These are phyloP conservation scores for Solanum acaule DNA, from an alignment of 257 asterid genomes.

Conservation along the genomic window DNA sequence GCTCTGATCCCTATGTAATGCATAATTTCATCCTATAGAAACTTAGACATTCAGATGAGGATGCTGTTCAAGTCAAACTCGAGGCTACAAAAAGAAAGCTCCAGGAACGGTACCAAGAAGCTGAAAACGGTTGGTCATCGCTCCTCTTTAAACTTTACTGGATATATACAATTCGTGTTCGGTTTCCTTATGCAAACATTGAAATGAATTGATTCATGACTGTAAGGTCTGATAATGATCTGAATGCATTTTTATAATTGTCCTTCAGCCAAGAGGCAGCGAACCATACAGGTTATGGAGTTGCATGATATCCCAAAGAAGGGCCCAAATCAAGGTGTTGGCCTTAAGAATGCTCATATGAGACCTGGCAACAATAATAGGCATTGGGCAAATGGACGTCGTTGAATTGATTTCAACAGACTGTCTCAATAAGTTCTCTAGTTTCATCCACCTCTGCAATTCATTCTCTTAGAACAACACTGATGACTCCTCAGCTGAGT, in stretches of 20 bases:
- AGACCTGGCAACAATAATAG: slow-evolving; percentile 53
- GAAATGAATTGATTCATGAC: neutral
- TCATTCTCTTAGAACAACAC: neutral
- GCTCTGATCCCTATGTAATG: neutral
- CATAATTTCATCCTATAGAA: slow-evolving; percentile 13
- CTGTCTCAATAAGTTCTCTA: slow-evolving; percentile 7
- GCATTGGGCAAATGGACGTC: slow-evolving; percentile 49
- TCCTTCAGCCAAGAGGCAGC: slow-evolving; percentile 58
- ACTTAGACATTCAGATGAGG: slow-evolving; percentile 30
- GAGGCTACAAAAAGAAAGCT: slow-evolving; percentile 92
- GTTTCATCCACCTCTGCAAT: neutral
- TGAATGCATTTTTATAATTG: slow-evolving; percentile 6
- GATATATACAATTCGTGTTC: neutral
- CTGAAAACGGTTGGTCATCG: slow-evolving; percentile 59
- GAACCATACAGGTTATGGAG: slow-evolving; percentile 84
- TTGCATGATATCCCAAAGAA: slow-evolving; percentile 73
- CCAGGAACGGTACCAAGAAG: slow-evolving; percentile 90
- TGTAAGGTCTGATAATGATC: neutral
- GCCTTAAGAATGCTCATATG: slow-evolving; percentile 40
- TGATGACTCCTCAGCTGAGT: neutral
- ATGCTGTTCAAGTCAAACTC: slow-evolving; percentile 34
- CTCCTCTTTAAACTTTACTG: neutral
- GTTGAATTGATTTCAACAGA: slow-evolving; percentile 19
- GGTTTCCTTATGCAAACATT: neutral
- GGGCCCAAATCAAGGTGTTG: slow-evolving; percentile 53